phyloP scores from a whole-genome alignment of 2,329 filamentous ascomycete species.

The Colletotrichum paranaense region DNA sequence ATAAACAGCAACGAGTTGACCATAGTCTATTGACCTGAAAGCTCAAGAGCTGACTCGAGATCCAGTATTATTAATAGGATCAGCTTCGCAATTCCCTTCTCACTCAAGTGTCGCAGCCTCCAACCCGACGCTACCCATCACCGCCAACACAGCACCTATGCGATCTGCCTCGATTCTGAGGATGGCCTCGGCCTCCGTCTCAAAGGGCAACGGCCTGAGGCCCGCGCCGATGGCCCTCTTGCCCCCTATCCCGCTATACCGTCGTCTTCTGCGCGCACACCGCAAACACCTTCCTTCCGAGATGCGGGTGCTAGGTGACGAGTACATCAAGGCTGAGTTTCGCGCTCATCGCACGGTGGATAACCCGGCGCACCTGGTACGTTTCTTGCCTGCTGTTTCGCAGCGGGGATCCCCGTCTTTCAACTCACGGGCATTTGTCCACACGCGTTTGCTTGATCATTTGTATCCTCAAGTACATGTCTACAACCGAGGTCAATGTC shows the following conservation, averaged over 20 bases:
- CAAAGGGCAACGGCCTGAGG: constrained; percentile 44
- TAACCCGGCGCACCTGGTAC: constrained; percentile 90
- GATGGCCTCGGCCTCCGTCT: constrained; percentile 51
- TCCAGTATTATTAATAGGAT: no score
- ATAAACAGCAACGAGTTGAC: not conserved
- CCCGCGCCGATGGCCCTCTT: constrained; percentile 74
- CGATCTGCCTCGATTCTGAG: not conserved
- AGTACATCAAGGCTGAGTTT: constrained; percentile 95
- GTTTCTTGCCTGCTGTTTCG: constrained; percentile 40
- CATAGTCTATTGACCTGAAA: not conserved
- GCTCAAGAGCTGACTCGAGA: not conserved
- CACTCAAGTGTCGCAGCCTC: no score
- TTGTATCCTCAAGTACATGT: no score
- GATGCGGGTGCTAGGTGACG: constrained; percentile 85
- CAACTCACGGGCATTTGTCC: no score
- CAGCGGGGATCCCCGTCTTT: not conserved
- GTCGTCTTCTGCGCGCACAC: constrained; percentile 87
- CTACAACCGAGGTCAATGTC: not conserved
- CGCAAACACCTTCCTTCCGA: constrained; percentile 80
- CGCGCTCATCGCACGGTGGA: constrained; percentile 84
- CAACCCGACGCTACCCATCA: not conserved
- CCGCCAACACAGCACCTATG: not conserved
- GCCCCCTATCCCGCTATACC: constrained; percentile 89
- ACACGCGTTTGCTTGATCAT: no score
- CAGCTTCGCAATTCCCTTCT: no score